Evolutionary conservation across 1,139 yeast species (phyloP).

Genomic region (Hemisphaericaspora xylofermentans): DNA sequence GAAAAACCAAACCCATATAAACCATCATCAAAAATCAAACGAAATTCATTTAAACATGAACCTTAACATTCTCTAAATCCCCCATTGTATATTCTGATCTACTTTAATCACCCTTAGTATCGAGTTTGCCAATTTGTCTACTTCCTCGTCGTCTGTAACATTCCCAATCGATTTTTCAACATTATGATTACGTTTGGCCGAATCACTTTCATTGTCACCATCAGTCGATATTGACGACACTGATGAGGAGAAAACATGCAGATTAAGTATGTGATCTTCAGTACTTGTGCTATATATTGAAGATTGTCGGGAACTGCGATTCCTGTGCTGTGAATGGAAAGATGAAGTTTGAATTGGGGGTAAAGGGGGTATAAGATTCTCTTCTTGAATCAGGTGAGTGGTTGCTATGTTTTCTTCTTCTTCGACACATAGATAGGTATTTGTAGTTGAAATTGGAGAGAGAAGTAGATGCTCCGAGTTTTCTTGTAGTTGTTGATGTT

Average conservation of each 20-base stretch:
- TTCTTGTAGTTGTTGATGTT: neutral
- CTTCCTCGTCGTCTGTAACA: constrained; percentile 12
- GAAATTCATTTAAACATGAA: neutral
- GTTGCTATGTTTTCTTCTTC: neutral
- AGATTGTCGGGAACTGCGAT: constrained; percentile 2
- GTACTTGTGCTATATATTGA: constrained; percentile 1
- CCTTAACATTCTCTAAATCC: constrained; percentile 11
- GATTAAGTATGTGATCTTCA: neutral
- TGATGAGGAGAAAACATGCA: constrained; percentile 2
- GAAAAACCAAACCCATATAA: constrained; percentile 2
- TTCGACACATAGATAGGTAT: neutral
- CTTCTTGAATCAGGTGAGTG: constrained; percentile 2
- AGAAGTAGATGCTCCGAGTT: neutral
- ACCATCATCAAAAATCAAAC: neutral
- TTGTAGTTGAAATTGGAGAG: constrained; percentile 2
- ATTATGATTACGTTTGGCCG: neutral
- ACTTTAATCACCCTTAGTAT: constrained; percentile 19
- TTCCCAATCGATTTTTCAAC: neutral
- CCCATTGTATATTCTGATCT: constrained; percentile 19
- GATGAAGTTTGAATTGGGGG: constrained; percentile 6
- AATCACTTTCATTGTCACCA: constrained; percentile 1
- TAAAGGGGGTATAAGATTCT: constrained; percentile 9
- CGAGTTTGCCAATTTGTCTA: constrained; percentile 20
- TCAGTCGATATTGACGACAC: constrained; percentile 2
- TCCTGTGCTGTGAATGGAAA: constrained; percentile 1